Conservation (phyloP, 1,139 yeast genomes). For the Suhomyces bribrorum region DNA sequence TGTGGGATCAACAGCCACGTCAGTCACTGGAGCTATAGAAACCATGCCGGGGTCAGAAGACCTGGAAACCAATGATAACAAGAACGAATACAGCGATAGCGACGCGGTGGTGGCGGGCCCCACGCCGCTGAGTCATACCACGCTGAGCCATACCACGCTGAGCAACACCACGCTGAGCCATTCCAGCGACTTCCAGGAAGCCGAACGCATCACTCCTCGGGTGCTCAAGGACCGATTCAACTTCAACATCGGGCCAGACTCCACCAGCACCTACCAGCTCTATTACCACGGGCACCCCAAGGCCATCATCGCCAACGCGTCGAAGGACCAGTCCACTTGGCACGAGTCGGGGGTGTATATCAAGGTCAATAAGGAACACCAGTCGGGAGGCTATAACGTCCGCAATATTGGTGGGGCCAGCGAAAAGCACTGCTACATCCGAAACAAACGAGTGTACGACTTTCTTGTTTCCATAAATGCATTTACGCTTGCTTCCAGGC, state of each 20-base stretch:
- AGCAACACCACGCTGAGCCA: not conserved
- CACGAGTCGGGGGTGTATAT: conserved; percentile 34
- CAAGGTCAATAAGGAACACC: conserved; percentile 15
- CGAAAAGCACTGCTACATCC: conserved; percentile 19
- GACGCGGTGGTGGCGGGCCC: too few relatives aligned
- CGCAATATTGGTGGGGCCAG: conserved; percentile 17
- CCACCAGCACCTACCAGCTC: conserved; percentile 24
- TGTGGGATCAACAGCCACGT: too few relatives aligned
- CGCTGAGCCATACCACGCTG: too few relatives aligned
- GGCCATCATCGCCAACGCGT: conserved; percentile 24
- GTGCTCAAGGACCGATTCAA: conserved; percentile 27
- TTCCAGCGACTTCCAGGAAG: too few relatives aligned
- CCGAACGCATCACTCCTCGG: conserved; percentile 21
- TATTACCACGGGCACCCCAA: conserved; percentile 32
- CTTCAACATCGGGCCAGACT: conserved; percentile 26
- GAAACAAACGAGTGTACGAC: conserved; percentile 19
- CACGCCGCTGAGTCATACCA: too few relatives aligned
- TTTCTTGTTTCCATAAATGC: conserved; percentile 32
- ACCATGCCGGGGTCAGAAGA: not conserved
- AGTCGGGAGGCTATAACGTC: conserved; percentile 14
- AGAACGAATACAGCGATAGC: too few relatives aligned
- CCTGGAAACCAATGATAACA: too few relatives aligned
- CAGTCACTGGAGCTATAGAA: not conserved
- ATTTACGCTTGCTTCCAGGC: conserved; percentile 32
- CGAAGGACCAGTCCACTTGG: conserved; percentile 26